phyloP scores from a whole-genome alignment of 306 rosid species.

The Alnus glutinosa region DNA sequence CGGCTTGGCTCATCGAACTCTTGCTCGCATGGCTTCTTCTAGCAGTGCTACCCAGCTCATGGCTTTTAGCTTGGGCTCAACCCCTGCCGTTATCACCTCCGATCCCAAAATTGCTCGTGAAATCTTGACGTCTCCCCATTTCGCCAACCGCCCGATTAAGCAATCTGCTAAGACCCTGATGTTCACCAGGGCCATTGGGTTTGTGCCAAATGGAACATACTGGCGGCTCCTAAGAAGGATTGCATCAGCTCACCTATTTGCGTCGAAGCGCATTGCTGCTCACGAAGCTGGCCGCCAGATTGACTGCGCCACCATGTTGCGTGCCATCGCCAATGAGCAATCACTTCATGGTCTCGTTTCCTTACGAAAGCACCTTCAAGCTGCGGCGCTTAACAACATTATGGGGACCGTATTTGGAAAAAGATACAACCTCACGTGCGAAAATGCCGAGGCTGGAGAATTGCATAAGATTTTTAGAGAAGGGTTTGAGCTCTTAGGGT shows the following conservation, averaged over 20 bases:
- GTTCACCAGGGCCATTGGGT: conserved; percentile 58
- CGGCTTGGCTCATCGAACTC: conserved; percentile 51
- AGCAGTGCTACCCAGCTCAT: conserved; percentile 37
- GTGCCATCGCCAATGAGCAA: conserved; percentile 23
- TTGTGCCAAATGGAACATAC: conserved; percentile 44
- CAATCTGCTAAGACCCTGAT: conserved; percentile 47
- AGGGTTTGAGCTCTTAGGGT: conserved; percentile 53
- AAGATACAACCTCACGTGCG: conserved; percentile 20
- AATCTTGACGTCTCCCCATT: conserved; percentile 37
- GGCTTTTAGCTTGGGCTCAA: conserved; percentile 51
- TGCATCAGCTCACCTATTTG: conserved; percentile 42
- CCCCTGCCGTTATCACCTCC: conserved; percentile 40
- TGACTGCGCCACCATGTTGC: conserved; percentile 35
- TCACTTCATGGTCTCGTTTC: conserved; percentile 25
- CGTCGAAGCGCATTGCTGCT: conserved; percentile 31
- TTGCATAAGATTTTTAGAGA: conserved; percentile 43
- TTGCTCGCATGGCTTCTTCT: conserved; percentile 39
- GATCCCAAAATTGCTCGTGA: conserved; percentile 42
- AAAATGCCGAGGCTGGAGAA: conserved; percentile 22
- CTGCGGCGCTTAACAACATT: conserved; percentile 43
- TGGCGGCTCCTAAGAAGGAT: conserved; percentile 46
- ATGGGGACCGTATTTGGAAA: conserved; percentile 50
- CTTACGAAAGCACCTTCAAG: conserved; percentile 45
- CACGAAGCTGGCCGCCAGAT: conserved; percentile 34
- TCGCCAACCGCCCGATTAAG: conserved; percentile 47